These are phyloP conservation scores for Torulaspora franciscae DNA, from an alignment of 805 yeast species.

Conservation along the genomic window DNA sequence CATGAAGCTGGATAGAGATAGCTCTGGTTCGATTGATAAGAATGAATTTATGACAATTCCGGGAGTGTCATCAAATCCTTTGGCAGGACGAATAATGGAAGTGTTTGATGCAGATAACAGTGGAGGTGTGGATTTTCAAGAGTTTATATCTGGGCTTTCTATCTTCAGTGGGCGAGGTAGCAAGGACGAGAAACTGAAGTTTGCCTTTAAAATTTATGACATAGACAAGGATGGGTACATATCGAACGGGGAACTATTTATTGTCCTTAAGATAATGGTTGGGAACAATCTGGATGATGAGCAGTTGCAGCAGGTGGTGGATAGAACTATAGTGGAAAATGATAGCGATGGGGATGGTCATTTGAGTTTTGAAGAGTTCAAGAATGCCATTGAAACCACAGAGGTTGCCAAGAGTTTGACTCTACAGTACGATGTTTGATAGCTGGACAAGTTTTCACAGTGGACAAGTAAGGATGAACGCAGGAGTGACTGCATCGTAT, in stretches of 20 bases:
- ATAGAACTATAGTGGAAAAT: constrained; percentile 90
- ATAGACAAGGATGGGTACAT: constrained; percentile 93
- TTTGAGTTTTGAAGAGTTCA: constrained; percentile 82
- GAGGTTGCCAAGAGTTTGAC: constrained; percentile 59
- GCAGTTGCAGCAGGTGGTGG: constrained; percentile 94
- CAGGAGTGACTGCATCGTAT: not conserved
- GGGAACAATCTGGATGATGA: constrained; percentile 82
- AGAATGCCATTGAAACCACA: constrained; percentile 52
- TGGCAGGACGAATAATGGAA: constrained; percentile 85
- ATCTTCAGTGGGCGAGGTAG: constrained; percentile 83
- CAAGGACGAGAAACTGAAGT: constrained; percentile 72
- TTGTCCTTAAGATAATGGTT: constrained; percentile 95
- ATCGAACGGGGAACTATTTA: constrained; percentile 89
- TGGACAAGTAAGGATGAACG: not conserved
- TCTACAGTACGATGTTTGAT: constrained; percentile 38
- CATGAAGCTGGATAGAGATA: constrained; percentile 91
- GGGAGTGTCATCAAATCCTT: constrained; percentile 84
- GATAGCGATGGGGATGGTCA: constrained; percentile 85
- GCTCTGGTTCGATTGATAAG: constrained; percentile 86
- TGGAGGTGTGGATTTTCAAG: constrained; percentile 93
- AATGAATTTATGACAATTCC: constrained; percentile 90
- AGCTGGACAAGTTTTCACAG: not conserved
- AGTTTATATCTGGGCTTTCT: constrained; percentile 80
- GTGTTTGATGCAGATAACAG: constrained; percentile 90
- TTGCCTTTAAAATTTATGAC: constrained; percentile 92